phyloP scores from a whole-genome alignment of 306 rosid species.

The Morella rubra region DNA sequence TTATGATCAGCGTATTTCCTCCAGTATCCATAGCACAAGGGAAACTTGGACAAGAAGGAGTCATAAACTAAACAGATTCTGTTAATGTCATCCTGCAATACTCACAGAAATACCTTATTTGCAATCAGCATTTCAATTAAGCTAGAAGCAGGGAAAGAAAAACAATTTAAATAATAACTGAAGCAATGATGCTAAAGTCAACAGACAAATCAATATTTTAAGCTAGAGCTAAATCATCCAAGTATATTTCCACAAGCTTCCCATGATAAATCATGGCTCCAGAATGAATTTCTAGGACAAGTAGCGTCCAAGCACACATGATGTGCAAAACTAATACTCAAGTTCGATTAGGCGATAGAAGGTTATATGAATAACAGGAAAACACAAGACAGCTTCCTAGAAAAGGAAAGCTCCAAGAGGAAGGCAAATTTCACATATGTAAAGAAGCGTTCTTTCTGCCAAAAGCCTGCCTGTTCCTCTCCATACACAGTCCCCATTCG shows the following conservation, averaged over 20 bases:
- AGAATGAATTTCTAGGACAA: neutral
- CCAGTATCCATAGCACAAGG: constrained; percentile 93
- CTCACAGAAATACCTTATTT: constrained; percentile 22
- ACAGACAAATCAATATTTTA: constrained; percentile 13
- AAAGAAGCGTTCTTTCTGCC: neutral
- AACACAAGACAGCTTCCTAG: neutral
- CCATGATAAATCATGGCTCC: neutral
- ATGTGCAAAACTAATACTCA: neutral
- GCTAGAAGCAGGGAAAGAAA: constrained; percentile 13
- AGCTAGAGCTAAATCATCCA: neutral
- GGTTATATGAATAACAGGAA: neutral
- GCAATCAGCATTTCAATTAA: constrained; percentile 21
- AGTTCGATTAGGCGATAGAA: neutral
- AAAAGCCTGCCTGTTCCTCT: neutral
- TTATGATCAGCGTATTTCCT: constrained; percentile 68
- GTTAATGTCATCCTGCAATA: constrained; percentile 62
- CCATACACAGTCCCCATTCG: neutral
- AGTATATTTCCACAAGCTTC: neutral
- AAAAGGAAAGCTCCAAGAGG: neutral
- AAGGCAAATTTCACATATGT: neutral
- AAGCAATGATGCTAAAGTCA: constrained; percentile 1
- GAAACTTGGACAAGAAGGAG: constrained; percentile 69
- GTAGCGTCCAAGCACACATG: neutral
- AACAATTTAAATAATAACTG: neutral
- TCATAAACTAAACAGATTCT: constrained; percentile 62